phyloP scores from a whole-genome alignment of 148 eudicot species.

The Tetragonia tetragonoides region DNA sequence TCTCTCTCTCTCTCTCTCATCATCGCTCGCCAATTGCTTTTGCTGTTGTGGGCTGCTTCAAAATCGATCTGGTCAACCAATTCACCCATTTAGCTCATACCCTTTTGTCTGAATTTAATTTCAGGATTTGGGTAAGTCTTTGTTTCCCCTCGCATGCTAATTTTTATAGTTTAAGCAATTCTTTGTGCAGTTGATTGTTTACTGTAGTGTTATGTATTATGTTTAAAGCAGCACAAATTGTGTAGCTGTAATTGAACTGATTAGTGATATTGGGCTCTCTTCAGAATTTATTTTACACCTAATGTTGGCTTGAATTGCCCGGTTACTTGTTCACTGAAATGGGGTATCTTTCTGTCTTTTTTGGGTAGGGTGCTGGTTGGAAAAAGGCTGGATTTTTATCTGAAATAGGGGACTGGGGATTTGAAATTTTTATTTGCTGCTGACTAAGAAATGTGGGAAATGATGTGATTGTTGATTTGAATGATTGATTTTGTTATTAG shows the following conservation, averaged over 20 bases:
- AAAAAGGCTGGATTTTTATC: neutral
- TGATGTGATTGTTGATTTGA: neutral
- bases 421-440: neutral
- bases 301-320: neutral
- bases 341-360: neutral
- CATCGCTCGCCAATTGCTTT: neutral
- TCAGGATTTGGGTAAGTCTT: constrained; percentile 5
- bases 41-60: too few species aligned
- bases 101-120: constrained; percentile 2
- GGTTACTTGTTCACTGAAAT: neutral
- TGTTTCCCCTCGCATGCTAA: neutral
- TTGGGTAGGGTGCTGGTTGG: neutral
- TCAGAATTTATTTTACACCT: neutral
- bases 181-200: neutral
- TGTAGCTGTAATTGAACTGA: too few species aligned
- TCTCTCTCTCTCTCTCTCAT: neutral
- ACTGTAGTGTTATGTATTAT: neutral
- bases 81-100: neutral
- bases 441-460: neutral
- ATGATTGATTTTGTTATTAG: neutral
- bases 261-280: neutral
- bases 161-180: neutral
- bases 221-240: too few species aligned
- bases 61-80: constrained; percentile 12
- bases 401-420: neutral